Evolutionary conservation across 345 rosid genomes (phyloP).

Genomic region (Arabidopsis arenosa): DNA sequence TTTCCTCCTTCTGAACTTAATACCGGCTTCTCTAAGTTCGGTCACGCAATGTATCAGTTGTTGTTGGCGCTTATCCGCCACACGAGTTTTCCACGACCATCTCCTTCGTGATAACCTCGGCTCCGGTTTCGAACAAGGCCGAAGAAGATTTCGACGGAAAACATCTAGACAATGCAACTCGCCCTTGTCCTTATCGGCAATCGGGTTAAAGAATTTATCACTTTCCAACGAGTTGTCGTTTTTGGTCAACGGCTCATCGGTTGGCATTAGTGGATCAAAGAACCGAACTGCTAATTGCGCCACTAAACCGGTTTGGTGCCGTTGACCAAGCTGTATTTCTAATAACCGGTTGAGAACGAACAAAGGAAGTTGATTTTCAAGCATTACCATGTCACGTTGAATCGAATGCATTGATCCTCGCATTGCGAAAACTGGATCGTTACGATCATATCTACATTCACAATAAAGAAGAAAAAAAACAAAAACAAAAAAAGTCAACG

Average conservation of each 20-base stretch:
- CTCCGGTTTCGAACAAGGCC: constrained; percentile 55
- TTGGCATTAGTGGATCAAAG: constrained; percentile 78
- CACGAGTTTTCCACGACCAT: constrained; percentile 56
- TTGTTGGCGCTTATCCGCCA: constrained; percentile 75
- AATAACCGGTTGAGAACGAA: constrained; percentile 65
- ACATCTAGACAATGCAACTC: constrained; percentile 79
- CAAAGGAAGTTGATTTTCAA: constrained; percentile 79
- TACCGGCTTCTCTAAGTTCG: constrained; percentile 76
- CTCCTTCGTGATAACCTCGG: constrained; percentile 61
- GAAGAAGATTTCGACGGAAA: constrained; percentile 66
- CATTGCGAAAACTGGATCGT: constrained; percentile 78
- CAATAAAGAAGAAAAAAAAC: too few species aligned
- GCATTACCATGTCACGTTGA: constrained; percentile 83
- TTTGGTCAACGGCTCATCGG: constrained; percentile 74
- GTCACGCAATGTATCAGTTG: constrained; percentile 85
- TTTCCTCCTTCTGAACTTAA: constrained; percentile 68
- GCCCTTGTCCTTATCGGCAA: constrained; percentile 52
- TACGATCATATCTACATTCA: constrained; percentile 54
- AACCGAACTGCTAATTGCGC: constrained; percentile 62
- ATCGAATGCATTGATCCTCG: constrained; percentile 84
- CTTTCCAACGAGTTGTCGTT: constrained; percentile 48
- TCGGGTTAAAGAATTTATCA: constrained; percentile 55
- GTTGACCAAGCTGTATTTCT: constrained; percentile 61
- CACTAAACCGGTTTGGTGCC: constrained; percentile 62
- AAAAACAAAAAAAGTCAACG: neutral